Conservation (phyloP, 495 filamentous ascomycete species). For the Penicillium coffeae region DNA sequence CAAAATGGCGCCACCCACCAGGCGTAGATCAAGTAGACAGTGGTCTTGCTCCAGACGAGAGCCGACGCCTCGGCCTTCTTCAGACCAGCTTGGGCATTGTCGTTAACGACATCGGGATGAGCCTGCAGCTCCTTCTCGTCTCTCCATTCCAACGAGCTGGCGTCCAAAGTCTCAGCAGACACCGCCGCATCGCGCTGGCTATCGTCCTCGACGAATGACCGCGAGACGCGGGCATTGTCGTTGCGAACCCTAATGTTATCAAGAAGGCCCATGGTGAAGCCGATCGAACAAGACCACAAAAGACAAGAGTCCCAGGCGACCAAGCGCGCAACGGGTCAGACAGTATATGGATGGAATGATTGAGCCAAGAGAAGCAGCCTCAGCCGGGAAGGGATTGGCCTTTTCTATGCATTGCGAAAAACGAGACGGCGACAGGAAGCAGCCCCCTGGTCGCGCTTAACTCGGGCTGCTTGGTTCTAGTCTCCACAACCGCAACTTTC, state of each 20-base stretch:
- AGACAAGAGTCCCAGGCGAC: neutral
- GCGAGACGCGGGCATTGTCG: conserved; percentile 6
- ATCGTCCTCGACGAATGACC: conserved; percentile 7
- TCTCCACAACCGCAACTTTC: neutral
- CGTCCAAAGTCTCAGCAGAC: neutral
- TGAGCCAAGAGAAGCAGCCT: neutral
- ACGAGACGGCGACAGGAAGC: neutral
- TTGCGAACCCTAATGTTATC: conserved; percentile 14
- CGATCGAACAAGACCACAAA: neutral
- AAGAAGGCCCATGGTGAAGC: conserved; percentile 19
- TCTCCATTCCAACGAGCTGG: conserved; percentile 9
- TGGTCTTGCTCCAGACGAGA: conserved; percentile 35
- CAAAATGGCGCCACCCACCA: conserved; percentile 21
- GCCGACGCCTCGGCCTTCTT: conserved; percentile 42
- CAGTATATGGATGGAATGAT: neutral
- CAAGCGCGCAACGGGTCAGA: neutral
- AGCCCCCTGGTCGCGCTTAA: neutral
- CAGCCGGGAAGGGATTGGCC: neutral
- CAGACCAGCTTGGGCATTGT: conserved; percentile 33
- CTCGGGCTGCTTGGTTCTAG: neutral
- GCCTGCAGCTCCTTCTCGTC: conserved; percentile 28
- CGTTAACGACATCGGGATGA: conserved; percentile 25
- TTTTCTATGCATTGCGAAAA: conserved; percentile 1
- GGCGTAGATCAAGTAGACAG: conserved; percentile 32
- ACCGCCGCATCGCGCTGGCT: conserved; percentile 3